phyloP scores from a whole-genome alignment of 352 stramenopile genomes.

The Phytophthora europaea region DNA sequence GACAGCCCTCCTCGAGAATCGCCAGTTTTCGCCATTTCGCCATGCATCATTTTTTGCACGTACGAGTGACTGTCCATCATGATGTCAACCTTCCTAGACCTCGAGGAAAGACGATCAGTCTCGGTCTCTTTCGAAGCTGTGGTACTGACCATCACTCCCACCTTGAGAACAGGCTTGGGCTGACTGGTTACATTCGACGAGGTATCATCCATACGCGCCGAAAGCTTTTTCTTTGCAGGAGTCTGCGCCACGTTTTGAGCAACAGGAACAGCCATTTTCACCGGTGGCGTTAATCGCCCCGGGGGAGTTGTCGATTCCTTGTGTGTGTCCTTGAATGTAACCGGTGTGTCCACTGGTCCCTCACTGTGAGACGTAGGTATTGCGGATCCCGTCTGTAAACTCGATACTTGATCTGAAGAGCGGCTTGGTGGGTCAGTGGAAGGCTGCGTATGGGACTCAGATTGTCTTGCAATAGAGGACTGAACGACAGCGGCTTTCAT shows the following conservation, averaged over 20 bases:
- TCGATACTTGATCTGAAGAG: neutral
- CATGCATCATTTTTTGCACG: conserved; percentile 41
- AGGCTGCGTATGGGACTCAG: neutral
- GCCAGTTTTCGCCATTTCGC: conserved; percentile 3
- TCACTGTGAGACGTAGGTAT: neutral
- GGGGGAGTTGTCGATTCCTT: neutral
- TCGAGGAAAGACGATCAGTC: neutral
- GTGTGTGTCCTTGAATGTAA: neutral
- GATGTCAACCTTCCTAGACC: conserved; percentile 20
- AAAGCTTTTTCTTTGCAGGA: neutral
- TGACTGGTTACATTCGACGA: neutral
- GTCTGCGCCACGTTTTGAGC: neutral
- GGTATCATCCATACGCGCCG: neutral
- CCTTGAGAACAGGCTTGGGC: conserved; percentile 1
- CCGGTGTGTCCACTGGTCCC: neutral
- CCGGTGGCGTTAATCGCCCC: neutral
- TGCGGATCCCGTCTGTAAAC: too few relatives aligned
- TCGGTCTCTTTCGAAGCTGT: neutral
- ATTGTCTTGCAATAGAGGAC: neutral
- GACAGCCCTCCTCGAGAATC: neutral
- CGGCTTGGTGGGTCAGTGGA: too few relatives aligned
- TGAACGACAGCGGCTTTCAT: neutral
- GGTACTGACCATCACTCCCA: neutral
- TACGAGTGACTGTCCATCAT: conserved; percentile 45
- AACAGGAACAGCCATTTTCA: neutral